A percentile compares a stretch with the other conserved stretches of the same genome.
Conservation (phyloP, 1,139 yeast genomes). For the Geotrichum reessii region DNA sequence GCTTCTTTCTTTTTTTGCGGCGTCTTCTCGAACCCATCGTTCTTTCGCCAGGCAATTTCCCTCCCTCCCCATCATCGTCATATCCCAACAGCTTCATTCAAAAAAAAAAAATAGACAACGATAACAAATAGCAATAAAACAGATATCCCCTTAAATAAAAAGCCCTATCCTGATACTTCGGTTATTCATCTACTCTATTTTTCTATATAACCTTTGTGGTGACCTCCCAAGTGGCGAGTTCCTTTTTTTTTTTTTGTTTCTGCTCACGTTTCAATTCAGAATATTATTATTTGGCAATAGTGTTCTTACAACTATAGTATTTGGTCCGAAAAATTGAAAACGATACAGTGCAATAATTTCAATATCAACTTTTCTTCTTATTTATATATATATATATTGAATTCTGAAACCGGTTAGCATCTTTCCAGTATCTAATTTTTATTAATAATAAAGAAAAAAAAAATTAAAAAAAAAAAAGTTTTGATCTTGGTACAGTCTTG, state of each 20-base stretch:
- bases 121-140: background rate
- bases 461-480: background rate
- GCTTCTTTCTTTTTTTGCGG: background rate
- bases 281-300: background rate
- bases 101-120: too few species aligned
- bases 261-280: background rate
- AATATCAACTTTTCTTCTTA: too few species aligned
- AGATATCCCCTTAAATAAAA: background rate
- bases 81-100: background rate
- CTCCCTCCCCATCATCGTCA: background rate
- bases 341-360: too few species aligned
- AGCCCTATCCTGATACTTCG: background rate
- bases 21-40: background rate
- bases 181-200: background rate
- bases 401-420: too few species aligned
- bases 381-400: too few species aligned
- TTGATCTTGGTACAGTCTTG: background rate
- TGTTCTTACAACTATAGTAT: too few species aligned
- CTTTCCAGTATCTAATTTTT: too few species aligned
- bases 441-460: too few species aligned
- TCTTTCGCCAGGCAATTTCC: background rate
- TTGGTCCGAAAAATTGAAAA: too few species aligned
- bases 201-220: background rate
- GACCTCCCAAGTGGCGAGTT: background rate
- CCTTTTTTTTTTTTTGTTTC: too few species aligned